phyloP scores from a whole-genome alignment of 1,139 yeast species.

The Suhomyces maxii region DNA sequence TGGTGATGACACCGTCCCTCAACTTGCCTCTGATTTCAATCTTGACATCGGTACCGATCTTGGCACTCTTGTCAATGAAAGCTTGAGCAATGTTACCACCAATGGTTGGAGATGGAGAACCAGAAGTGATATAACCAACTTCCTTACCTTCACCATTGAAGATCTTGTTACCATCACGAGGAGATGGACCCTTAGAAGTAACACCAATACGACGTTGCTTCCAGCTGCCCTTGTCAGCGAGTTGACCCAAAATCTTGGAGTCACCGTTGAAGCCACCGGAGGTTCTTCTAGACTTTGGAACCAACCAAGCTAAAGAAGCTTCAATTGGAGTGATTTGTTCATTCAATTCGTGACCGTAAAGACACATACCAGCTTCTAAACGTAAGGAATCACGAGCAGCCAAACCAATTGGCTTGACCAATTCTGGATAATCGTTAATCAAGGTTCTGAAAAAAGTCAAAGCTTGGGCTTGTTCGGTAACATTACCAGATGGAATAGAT shows the following conservation, averaged over 20 bases:
- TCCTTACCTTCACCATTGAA: constrained; percentile 46
- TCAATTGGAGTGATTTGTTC: constrained; percentile 86
- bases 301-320: constrained; percentile 85
- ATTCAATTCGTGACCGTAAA: constrained; percentile 87
- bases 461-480: constrained; percentile 45
- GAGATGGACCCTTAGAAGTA: constrained; percentile 82
- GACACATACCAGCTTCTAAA: constrained; percentile 97
- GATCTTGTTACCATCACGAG: constrained; percentile 79
- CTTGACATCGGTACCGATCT: constrained; percentile 71
- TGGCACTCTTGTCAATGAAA: constrained; percentile 73
- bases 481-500: constrained; percentile 62
- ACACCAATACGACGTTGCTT: constrained; percentile 73
- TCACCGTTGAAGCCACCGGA: constrained; percentile 75
- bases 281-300: constrained; percentile 75
- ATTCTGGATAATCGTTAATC: constrained; percentile 52
- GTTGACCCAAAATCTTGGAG: constrained; percentile 64
- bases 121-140: constrained; percentile 83
- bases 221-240: constrained; percentile 61
- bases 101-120: constrained; percentile 84
- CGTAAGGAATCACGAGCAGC: constrained; percentile 97
- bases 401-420: constrained; percentile 85
- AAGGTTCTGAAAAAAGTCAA: constrained; percentile 62
- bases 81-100: constrained; percentile 93
- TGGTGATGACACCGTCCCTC: constrained; percentile 70
- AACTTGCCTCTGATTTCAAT: constrained; percentile 83